Base-by-base conservation (phyloP, 257 asterid species). In the Thymus mandschuricus region DNA sequence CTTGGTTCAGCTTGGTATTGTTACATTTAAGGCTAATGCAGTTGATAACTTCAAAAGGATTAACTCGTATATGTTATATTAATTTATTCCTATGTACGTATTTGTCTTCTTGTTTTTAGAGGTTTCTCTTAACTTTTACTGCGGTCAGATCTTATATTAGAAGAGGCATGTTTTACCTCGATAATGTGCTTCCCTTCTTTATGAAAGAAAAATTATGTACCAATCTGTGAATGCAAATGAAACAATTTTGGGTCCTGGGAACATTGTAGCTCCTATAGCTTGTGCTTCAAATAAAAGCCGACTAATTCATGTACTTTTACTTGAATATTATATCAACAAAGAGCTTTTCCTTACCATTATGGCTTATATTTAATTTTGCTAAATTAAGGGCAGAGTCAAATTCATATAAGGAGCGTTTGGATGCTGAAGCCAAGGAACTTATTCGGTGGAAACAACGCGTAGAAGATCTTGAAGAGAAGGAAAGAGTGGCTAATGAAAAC, bases 401-500 rank as follows among this genome's bases (percentile, higher is more conserved):
- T 88, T 73, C 76, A 67, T 79, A 87, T 71, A 91, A 85, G 89
- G 89, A 87, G 82, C 88, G 71, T 49, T 90, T 85, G 71, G 96
- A 86, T 74, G 74, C 90, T 79, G 97, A 89, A 76, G 83, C 82
- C 56, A 87, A 85, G 90, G 99, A 94, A 79, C 94, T 94, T 73
- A 81, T 48, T 76, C 96, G 83, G 27, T 91, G 89, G 88, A 91
- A 82, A 80, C 89, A 78, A 59, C 93, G 74, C 45, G 95, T 83
- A 29, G 93, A 91, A 78, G 99, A 94, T 75, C 95, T 91, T 59
- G 93, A 91, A 79, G 93, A 89, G 84, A 91, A 89, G 83, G 99
- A 89, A 82, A 88, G 90, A 90, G 86, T 88, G 61, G 99, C 97
- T 70, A 91, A 94, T 70, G 96, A 90, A 75, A 94, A 94, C 88